A percentile compares a stretch with the other conserved stretches of the same genome.
Evolutionary conservation across 352 stramenopile species (phyloP).

Genomic region (Phytophthora chlamydospora): DNA sequence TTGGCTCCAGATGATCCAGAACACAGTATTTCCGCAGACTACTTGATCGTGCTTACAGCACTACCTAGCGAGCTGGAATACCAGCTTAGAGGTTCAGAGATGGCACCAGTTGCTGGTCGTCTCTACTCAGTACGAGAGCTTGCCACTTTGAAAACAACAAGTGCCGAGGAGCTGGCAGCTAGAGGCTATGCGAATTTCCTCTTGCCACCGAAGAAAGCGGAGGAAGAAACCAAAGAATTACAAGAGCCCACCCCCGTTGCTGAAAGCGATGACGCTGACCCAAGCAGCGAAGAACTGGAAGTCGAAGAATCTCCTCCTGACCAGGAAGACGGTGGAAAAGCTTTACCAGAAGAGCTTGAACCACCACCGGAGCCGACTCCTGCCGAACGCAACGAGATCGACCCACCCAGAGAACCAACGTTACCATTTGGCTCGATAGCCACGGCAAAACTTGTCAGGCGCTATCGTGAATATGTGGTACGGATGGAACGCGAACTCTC

Average conservation of each 20-base stretch:
- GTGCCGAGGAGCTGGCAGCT: constrained; percentile 21
- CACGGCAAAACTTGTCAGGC: constrained; percentile 31
- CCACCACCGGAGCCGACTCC: constrained; percentile 28
- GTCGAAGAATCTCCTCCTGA: constrained; percentile 5
- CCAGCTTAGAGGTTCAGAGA: constrained; percentile 35
- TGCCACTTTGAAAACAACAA: constrained; percentile 37
- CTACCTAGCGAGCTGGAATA: constrained; percentile 41
- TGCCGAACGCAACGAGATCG: constrained; percentile 48
- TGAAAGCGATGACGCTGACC: constrained; percentile 1
- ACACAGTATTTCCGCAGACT: constrained; percentile 40
- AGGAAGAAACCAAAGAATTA: constrained; percentile 7
- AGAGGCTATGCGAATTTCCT: constrained; percentile 40
- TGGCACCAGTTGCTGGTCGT: constrained; percentile 41
- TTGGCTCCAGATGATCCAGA: constrained; percentile 20
- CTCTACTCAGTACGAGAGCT: constrained; percentile 71
- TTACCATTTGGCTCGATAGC: constrained; percentile 39
- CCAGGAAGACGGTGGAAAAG: constrained; percentile 3
- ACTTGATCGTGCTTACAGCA: constrained; percentile 61
- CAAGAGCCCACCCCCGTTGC: background rate
- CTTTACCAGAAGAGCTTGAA: constrained; percentile 1
- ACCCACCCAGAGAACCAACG: constrained; percentile 37
- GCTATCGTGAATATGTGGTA: constrained; percentile 42
- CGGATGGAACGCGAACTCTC: constrained; percentile 28
- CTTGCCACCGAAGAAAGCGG: constrained; percentile 7
- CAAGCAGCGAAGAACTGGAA: constrained; percentile 4